These are phyloP conservation scores for Aspergillus glaucus DNA, from an alignment of 2,329 filamentous ascomycete genomes.

Conservation along the genomic window DNA sequence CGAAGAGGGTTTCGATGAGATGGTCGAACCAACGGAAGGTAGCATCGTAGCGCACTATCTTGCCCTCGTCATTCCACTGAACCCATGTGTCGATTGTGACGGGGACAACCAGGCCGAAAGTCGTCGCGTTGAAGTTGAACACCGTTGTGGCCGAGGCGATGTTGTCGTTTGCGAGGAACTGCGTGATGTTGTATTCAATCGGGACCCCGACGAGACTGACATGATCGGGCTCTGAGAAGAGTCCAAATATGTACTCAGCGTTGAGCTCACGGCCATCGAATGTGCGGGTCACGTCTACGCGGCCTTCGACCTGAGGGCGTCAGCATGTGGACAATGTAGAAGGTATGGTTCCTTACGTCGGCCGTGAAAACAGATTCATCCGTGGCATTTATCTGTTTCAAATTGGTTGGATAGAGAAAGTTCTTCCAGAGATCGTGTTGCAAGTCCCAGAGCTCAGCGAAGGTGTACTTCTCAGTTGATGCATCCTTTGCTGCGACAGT, in stretches of 20 bases:
- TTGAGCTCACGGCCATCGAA: slow-evolving; percentile 21
- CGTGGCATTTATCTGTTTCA: slow-evolving; percentile 16
- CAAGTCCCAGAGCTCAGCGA: slow-evolving; percentile 18
- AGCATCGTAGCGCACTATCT: slow-evolving; percentile 20
- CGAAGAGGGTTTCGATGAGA: slow-evolving; percentile 13
- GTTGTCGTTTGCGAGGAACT: slow-evolving; percentile 17
- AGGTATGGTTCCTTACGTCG: slow-evolving; percentile 8
- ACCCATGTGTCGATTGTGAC: slow-evolving; percentile 25
- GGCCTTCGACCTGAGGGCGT: slow-evolving; percentile 17
- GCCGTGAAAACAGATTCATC: slow-evolving; percentile 15
- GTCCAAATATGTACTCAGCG: slow-evolving; percentile 23
- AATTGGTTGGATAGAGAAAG: slow-evolving; percentile 20
- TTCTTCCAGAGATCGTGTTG: slow-evolving; percentile 18
- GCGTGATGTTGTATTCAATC: slow-evolving; percentile 19
- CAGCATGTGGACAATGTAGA: not conserved
- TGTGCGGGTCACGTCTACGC: slow-evolving; percentile 20
- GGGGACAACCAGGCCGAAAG: slow-evolving; percentile 14
- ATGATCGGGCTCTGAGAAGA: slow-evolving; percentile 15
- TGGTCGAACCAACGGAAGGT: slow-evolving; percentile 22
- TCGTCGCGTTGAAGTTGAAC: slow-evolving; percentile 19
- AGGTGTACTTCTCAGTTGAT: slow-evolving; percentile 8
- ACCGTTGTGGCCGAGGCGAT: slow-evolving; percentile 17
- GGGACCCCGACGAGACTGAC: slow-evolving; percentile 18
- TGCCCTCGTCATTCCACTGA: slow-evolving; percentile 14
- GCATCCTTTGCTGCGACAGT: not conserved